Conservation (phyloP, 2,329 filamentous ascomycete species). For the Xylariaceae sp. region DNA sequence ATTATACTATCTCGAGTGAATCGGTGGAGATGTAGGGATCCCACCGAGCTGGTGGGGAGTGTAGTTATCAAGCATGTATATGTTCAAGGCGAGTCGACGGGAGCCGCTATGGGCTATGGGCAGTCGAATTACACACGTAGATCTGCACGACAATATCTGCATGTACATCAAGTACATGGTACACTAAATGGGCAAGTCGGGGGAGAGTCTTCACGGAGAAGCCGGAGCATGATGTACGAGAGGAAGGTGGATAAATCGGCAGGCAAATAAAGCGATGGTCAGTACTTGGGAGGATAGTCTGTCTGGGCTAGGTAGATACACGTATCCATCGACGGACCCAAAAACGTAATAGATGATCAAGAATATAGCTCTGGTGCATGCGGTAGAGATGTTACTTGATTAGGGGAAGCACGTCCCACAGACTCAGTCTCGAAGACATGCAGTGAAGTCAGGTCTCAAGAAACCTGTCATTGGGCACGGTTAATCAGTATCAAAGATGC, state of each 20-base stretch:
- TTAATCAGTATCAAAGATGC: no score
- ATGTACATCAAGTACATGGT: conserved; percentile 8
- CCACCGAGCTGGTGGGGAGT: conserved; percentile 8
- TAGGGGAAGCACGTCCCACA: no score
- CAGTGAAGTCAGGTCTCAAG: no score
- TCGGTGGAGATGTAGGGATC: conserved; percentile 4
- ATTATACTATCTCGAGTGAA: conserved; percentile 2
- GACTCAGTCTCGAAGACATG: no score
- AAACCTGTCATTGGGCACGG: no score
- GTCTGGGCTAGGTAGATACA: not conserved
- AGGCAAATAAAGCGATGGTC: conserved; percentile 1
- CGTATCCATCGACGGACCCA: conserved; percentile 2
- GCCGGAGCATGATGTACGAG: conserved; percentile 7
- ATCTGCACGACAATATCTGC: conserved; percentile 5
- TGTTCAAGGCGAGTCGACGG: conserved; percentile 8
- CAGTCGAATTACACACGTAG: conserved; percentile 6
- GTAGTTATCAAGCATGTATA: conserved; percentile 12
- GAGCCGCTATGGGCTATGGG: conserved; percentile 3
- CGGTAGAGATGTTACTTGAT: conserved; percentile 2
- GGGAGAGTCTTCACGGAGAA: conserved; percentile 3
- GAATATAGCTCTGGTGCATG: conserved; percentile 1
- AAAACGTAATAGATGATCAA: not conserved
- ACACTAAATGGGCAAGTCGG: not conserved
- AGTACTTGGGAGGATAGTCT: conserved; percentile 4
- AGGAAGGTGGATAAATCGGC: conserved; percentile 6